Evolutionary conservation across 2,329 filamentous ascomycete species (phyloP).

Genomic region (Botrytis squamosa): DNA sequence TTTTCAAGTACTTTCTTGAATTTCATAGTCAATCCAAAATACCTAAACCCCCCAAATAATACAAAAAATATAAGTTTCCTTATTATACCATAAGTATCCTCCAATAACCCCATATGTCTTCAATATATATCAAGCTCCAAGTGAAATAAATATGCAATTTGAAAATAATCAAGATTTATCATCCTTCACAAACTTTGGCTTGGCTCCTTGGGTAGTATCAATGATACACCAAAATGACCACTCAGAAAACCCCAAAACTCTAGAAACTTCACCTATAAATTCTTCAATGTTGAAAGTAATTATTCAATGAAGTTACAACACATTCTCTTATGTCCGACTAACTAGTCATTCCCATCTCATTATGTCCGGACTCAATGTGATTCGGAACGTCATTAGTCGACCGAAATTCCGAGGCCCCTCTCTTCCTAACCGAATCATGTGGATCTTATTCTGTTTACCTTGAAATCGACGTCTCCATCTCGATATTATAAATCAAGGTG

Average conservation of each 20-base stretch:
- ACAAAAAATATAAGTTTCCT: background rate
- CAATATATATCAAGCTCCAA: background rate
- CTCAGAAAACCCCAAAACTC: background rate
- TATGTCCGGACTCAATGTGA: background rate
- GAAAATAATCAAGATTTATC: background rate
- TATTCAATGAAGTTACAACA: background rate
- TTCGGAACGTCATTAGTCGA: background rate
- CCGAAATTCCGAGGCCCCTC: conserved; percentile 2
- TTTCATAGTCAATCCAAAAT: background rate
- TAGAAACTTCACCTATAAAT: background rate
- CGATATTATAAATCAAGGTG: background rate
- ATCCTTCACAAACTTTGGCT: background rate
- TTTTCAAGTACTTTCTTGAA: background rate
- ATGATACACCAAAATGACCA: background rate
- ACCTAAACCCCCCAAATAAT: background rate
- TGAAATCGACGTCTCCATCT: background rate
- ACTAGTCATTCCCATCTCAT: background rate
- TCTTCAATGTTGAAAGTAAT: background rate
- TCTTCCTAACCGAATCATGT: background rate
- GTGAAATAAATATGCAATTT: background rate
- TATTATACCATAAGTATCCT: background rate
- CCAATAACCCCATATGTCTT: background rate
- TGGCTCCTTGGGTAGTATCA: background rate
- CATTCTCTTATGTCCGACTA: background rate
- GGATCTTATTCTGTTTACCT: background rate